Evolutionary conservation across 2,329 filamentous ascomycete genomes (phyloP), one percentile per base, ranked within the genome.

Genomic region (Clonostachys sp.): DNA sequence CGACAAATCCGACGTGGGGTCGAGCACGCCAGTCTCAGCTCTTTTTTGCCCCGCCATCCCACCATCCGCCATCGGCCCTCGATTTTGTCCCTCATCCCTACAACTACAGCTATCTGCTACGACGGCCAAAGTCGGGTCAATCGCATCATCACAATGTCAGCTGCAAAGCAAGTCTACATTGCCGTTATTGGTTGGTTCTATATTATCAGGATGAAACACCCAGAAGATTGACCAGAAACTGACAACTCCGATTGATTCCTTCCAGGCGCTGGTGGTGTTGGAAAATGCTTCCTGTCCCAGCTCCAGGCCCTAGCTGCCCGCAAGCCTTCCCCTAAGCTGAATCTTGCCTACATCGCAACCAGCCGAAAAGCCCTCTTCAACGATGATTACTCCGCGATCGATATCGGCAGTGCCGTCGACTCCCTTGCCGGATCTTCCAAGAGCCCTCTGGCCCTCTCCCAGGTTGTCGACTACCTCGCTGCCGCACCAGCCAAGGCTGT

Each of bases 231-330:
- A 33, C 36, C 36, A 39, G 12, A 39, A 39, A 14, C 36, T n/a
- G 17, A 12, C 40, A 6, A 33, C 36, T 18, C 12, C 39, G 30
- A 12, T 41, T 45, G 30, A 24, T 40, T 38, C 17, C 48, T 13
- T 57, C 54, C 61, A 95, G 91, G 94, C 61, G 88, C 87, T 58
- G 94, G 94, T 57, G 92, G 92, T 54, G 94, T 97, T 52, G 94
- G 94, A 61, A 91, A 91, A 69, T 83, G 83, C 71, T 96, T 97
- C 76, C 81, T 97, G 53, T 75, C 77, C 56, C 94, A 97, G 70
- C 83, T 97, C 49, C 75, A 86, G 54, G 64, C 72, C 51, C 79
- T 94, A 50, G 76, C 81, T 44, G 73, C 78, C 53, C 82, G 86
- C 52, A 83, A 83, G 38, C 80, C 86, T 40, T 78, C 81, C 7